These are phyloP conservation scores for Niveomyces coronatus DNA, from an alignment of 2,329 filamentous ascomycete species.

Conservation along the genomic window DNA sequence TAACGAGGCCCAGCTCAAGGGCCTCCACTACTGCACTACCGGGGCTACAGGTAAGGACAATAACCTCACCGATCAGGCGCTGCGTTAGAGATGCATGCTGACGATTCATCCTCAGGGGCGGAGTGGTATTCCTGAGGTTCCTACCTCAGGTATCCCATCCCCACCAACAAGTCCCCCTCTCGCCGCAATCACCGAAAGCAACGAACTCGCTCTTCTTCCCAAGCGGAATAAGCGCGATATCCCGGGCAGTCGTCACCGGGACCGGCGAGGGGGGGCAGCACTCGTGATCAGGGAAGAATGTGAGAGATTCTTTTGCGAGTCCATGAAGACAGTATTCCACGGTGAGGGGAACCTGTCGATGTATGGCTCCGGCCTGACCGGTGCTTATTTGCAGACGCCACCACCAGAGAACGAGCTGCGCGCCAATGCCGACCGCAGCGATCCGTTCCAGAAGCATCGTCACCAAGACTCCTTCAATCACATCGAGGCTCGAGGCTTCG, in stretches of 20 bases:
- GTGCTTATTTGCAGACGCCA: conserved; percentile 51
- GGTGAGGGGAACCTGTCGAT: conserved; percentile 77
- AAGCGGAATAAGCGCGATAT: conserved; percentile 37
- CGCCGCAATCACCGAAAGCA: conserved; percentile 59
- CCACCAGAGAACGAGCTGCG: conserved; percentile 37
- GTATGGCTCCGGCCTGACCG: conserved; percentile 79
- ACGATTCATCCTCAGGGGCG: conserved; percentile 45
- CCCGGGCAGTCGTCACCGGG: conserved; percentile 29
- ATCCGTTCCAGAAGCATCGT: conserved; percentile 9
- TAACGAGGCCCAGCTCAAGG: conserved; percentile 59
- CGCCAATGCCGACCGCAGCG: conserved; percentile 20
- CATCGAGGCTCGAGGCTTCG: conserved; percentile 20
- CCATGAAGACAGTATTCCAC: conserved; percentile 86
- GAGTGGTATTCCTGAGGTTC: conserved; percentile 95
- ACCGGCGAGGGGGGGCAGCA: conserved; percentile 81
- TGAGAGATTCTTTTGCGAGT: conserved; percentile 99
- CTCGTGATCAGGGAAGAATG: conserved; percentile 97
- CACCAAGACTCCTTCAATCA: not conserved
- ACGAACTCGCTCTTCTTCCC: conserved; percentile 55
- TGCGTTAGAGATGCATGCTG: not conserved
- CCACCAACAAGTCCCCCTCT: conserved; percentile 84
- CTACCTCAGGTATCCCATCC: conserved; percentile 72
- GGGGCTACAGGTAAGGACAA: conserved; percentile 58
- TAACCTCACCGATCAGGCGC: not conserved
- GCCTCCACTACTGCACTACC: conserved; percentile 94